Percentiles rank a stretch among this genome's conserved stretches.
phyloP scores from a whole-genome alignment of 2,329 filamentous ascomycete genomes.

The Cladosporium cucumerinum region DNA sequence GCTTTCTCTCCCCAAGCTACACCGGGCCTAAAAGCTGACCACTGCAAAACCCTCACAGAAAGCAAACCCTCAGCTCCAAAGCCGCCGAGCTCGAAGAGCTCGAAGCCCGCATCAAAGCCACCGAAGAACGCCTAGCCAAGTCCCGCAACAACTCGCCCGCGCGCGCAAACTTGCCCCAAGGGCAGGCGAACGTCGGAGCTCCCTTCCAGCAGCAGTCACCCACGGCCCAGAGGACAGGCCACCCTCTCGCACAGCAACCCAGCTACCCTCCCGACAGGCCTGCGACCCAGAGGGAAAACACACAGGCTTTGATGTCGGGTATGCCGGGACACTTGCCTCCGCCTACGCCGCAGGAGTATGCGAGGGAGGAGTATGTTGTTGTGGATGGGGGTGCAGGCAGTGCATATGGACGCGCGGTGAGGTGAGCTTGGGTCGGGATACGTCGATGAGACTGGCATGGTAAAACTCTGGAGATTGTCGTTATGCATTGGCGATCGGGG shows the following conservation, averaged over 20 bases:
- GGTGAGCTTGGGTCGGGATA: not conserved
- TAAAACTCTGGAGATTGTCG: not conserved
- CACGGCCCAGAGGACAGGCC: not conserved
- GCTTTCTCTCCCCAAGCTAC: not conserved
- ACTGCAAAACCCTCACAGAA: conserved; percentile 55
- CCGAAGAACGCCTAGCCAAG: conserved; percentile 68
- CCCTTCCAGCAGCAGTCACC: conserved; percentile 14
- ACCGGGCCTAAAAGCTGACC: not conserved
- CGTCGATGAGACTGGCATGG: not conserved
- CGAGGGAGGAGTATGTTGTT: conserved; percentile 33
- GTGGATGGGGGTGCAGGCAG: conserved; percentile 25
- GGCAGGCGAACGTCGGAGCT: conserved; percentile 20
- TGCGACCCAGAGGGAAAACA: conserved; percentile 23
- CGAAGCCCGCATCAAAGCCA: conserved; percentile 77
- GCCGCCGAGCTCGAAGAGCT: conserved; percentile 79
- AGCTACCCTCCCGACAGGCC: conserved; percentile 26
- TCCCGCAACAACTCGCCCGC: conserved; percentile 29
- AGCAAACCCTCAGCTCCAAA: conserved; percentile 71
- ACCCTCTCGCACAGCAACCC: conserved; percentile 27
- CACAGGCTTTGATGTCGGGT: conserved; percentile 23
- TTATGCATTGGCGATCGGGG: not conserved
- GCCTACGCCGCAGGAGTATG: conserved; percentile 21
- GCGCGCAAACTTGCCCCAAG: conserved; percentile 9
- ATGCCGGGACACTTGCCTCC: conserved; percentile 26
- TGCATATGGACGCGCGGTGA: conserved; percentile 6